Percentiles rank a stretch among this genome's conserved stretches.
Conservation (phyloP, 805 yeast genomes). For the Myxozyma melibiosi region DNA sequence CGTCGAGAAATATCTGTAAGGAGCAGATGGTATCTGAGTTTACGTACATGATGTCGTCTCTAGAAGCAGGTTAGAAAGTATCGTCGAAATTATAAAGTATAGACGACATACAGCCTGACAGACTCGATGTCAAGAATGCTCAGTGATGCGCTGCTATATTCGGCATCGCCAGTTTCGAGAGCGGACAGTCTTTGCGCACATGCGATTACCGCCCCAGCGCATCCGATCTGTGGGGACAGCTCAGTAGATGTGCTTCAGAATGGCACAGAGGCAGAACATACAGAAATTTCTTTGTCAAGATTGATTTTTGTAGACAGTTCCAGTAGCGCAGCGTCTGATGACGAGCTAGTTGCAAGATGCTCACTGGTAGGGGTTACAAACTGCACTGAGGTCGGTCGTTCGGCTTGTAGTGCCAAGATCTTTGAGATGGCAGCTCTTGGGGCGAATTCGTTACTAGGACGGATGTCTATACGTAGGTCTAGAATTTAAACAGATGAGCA, state of each 20-base stretch:
- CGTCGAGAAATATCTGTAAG: slow-evolving; percentile 36
- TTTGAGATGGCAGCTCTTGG: slow-evolving; percentile 12
- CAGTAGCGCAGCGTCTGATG: background rate
- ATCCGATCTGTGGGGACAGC: slow-evolving; percentile 25
- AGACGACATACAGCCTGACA: slow-evolving; percentile 12
- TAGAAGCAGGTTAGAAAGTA: background rate
- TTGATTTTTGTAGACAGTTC: slow-evolving; percentile 20
- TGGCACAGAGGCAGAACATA: background rate
- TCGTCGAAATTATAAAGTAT: no score
- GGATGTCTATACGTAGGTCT: background rate
- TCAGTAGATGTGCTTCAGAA: background rate
- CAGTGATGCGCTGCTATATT: slow-evolving; percentile 7
- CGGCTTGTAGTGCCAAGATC: slow-evolving; percentile 12
- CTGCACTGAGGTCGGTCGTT: background rate
- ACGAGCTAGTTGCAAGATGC: background rate
- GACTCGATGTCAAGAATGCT: slow-evolving; percentile 30
- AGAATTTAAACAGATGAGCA: background rate
- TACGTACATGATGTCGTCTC: slow-evolving; percentile 35
- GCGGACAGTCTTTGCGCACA: slow-evolving; percentile 15
- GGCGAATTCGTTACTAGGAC: slow-evolving; percentile 22
- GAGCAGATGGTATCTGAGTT: slow-evolving; percentile 41
- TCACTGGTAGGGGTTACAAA: slow-evolving; percentile 2
- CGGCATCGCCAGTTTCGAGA: slow-evolving; percentile 5
- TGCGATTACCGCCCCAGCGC: slow-evolving; percentile 28
- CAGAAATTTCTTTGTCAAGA: slow-evolving; percentile 25